Evolutionary conservation across 345 rosid species (phyloP), one percentile per base, ranked within the genome.

Genomic region (Anacardium occidentale): DNA sequence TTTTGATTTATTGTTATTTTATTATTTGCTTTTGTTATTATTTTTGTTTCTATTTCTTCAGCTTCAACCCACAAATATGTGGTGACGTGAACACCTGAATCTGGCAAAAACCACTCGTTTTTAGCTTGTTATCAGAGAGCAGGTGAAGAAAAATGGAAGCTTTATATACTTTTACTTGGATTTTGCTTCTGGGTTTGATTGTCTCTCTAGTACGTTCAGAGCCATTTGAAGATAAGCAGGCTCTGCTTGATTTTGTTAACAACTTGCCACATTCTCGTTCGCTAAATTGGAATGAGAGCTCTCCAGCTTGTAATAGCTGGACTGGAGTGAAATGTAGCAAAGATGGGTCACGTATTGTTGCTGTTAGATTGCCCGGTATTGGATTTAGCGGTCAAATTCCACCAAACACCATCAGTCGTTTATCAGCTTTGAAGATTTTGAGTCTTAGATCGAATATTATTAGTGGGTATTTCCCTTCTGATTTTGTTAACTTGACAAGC

Each of bases 361-460:
- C 97, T n/a, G 77, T 95, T 68, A 81, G 99, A 76, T 82, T 95
- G 71, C 99, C 99, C 12, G 99, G 87, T 2, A 78, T 87, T 70
- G 97, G 97, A 53, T 88, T 95, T 60, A 76, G 78, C 44, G 96
- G 97, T 25, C 86, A 81, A 3, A 82, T 95, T 78, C 93, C 96
- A 2, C 81, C 93, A 47, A 74, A 87, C 59, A 89, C 98, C 37
- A 83, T 95, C 13, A 80, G 91, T 64, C 87, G 94, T 60, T 89
- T 92, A 53, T 84, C 93, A 0, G 86, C 86, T 47, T 84, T 95
- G 73, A 89, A 85, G 87, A 65, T 85, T 73, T 78, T 91, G 77
- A 92, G 98, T 70, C 97, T 95, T 68, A 82, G 99, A 75, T 89
- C 91, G 42, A 95, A 92, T 82, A 75, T 76, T 20, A 79, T 92